Percentiles rank a stretch among this genome's conserved stretches.
These are phyloP conservation scores for Parachlorella kessleri DNA, from an alignment of 139 green algal genomes.

Conservation along the genomic window DNA sequence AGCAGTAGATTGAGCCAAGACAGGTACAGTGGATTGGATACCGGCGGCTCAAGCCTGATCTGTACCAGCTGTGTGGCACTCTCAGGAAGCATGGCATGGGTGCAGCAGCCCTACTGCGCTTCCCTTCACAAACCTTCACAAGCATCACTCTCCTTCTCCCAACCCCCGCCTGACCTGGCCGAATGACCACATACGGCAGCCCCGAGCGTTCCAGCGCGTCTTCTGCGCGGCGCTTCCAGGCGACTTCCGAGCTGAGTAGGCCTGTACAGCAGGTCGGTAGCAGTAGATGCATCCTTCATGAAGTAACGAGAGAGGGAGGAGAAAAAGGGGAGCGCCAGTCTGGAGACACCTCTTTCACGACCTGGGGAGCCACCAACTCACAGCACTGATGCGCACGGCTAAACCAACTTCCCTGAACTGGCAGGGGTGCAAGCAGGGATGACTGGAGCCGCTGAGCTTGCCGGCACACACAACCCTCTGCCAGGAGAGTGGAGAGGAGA, in stretches of 20 bases:
- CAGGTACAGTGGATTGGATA: too few species aligned
- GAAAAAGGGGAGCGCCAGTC: too few species aligned
- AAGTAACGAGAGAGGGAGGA: too few species aligned
- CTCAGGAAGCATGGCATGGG: too few species aligned
- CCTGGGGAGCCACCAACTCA: background rate
- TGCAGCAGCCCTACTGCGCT: background rate
- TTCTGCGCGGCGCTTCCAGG: slow-evolving; percentile 86
- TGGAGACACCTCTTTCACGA: background rate
- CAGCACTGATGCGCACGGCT: background rate
- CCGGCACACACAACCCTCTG: background rate
- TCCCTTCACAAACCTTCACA: background rate
- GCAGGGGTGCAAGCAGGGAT: too few species aligned
- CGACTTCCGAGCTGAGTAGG: background rate
- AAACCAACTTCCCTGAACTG: background rate
- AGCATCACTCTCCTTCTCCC: background rate
- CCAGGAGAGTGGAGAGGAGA: too few species aligned
- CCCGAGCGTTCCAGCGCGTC: slow-evolving; percentile 77
- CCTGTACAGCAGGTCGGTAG: too few species aligned
- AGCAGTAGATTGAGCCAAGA: too few species aligned
- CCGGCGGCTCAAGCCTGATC: too few species aligned
- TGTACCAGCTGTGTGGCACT: too few species aligned
- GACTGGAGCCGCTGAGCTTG: background rate
- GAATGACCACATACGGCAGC: slow-evolving; percentile 88
- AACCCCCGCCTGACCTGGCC: slow-evolving; percentile 71
- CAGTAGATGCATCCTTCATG: too few species aligned